Base-by-base conservation (phyloP, 2,329 filamentous ascomycete genomes). In the Dissoconium aciculare region DNA sequence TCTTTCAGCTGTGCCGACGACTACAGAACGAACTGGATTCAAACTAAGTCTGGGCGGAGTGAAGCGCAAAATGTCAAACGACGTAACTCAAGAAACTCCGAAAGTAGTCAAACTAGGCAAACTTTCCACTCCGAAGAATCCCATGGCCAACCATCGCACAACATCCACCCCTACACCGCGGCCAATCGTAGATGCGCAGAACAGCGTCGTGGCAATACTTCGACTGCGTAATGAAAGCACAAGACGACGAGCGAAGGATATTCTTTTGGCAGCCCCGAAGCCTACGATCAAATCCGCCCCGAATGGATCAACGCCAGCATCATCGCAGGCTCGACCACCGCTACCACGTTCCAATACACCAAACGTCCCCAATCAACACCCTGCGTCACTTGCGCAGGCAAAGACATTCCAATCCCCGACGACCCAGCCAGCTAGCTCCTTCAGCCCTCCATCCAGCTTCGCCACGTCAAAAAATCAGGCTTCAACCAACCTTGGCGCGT, bases 41-140 rank as follows among this genome's bases (percentile, higher is more conserved):
- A 51, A 50, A 33, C 28, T 52, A 9, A 44, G 27, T 24, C 34
- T 52, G 25, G 36, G 37, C 10, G 36, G 35, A 16, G 12, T 30
- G 11, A 52, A 52, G 32, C 42, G 47, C 13, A 51, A 49, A 27
- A 34, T 36, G 16, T 46, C 42, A 33, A 28, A 34, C n/a, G 37
- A 44, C 28, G 11, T 40, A 31, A 4, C 33, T 25, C 31, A 35
- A 9, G 38, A 33, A 4, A 49, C 37, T 30, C 42, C 49, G 1
- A 52, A 52, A 26, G 36, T 41, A 4, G 34, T 35, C 29, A 50
- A 52, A 33, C 17, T 43, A 3, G 31, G 27, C 17, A 45, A 43
- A 25, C 26, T 23, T 26, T 36, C 40, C 11, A 41, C 40, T 19
- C 36, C 39, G 3, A 23, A 23, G 19, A 23, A 23, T n/a, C 8